Percentiles rank a stretch among this genome's conserved stretches.
These are phyloP conservation scores for Gentiana macrophylla DNA, from an alignment of 257 asterid genomes.

Conservation along the genomic window DNA sequence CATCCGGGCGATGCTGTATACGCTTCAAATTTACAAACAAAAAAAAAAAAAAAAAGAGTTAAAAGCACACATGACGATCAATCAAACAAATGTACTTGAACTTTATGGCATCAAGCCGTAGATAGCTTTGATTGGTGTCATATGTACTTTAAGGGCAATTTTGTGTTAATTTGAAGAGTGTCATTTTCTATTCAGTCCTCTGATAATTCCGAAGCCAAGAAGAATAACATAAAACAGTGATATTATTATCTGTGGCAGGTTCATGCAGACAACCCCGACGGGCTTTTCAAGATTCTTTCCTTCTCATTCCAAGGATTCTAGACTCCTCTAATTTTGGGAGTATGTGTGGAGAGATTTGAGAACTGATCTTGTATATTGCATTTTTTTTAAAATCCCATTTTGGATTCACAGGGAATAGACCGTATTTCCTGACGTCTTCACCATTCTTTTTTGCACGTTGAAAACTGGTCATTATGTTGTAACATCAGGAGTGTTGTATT, in stretches of 20 bases:
- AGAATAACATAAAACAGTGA: background rate
- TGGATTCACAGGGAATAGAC: background rate
- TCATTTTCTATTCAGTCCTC: background rate
- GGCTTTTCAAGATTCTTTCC: slow-evolving; percentile 82
- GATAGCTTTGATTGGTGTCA: no score
- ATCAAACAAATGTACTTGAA: no score
- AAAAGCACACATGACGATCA: no score
- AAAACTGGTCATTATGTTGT: background rate
- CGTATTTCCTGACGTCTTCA: background rate
- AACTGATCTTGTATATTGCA: slow-evolving; percentile 6
- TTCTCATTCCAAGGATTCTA: slow-evolving; percentile 87
- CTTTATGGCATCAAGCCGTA: no score
- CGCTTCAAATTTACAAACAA: no score
- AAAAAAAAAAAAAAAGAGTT: no score
- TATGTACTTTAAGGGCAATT: no score
- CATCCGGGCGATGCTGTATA: no score
- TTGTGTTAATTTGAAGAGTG: background rate
- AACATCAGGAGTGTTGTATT: background rate
- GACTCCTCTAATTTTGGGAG: slow-evolving; percentile 5
- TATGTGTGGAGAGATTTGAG: background rate
- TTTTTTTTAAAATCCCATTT: background rate
- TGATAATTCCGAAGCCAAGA: background rate
- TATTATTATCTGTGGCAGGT: slow-evolving; percentile 36
- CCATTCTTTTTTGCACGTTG: background rate
- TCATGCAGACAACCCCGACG: slow-evolving; percentile 98